Base-by-base conservation (phyloP, 768 basidiomycete genomes). In the Strobilomyces confusus region DNA sequence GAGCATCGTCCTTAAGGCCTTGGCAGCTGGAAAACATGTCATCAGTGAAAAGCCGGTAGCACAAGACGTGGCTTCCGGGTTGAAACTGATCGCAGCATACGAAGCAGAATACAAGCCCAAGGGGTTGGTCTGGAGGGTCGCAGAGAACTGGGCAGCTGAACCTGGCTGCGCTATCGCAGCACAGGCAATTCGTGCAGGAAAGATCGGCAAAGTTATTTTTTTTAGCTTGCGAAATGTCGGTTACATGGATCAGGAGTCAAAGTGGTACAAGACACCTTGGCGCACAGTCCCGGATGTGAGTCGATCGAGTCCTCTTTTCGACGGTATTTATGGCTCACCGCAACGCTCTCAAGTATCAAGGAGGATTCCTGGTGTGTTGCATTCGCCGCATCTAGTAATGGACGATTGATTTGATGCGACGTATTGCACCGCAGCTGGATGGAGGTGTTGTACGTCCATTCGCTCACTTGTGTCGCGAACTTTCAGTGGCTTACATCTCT, bases 21-120 rank as follows among this genome's bases (percentile, higher is more conserved):
- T 87, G 34, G 79, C 74, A 1, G 87, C 89, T 3, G 89, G 92
- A 25, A 95, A 95, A 72, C 89, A 94, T 64, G 90, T 95, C 45
- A 65, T 94, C 55, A 87, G 86, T 68, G 92, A 95, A 75, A 95
- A 95, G 64, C 93, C 93, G 7, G 78, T 93, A 14, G 89, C 83
- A 4, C 76, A 83, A 38, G 84, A 87, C 61, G 81, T 92, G 42
- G 75, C 76, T 26, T 71, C 73, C 3, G 92, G 87, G 0, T 69
- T 81, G 43, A 73, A 74, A 55, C 75, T 93, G 45, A 84, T 94
- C 65, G 73, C 78, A 33, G 75, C 73, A 36, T 94, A 90, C 68
- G 80, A 88, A 58, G 66, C 69, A 49, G 71, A 75, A 46, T 91
- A 82, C 72, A 82, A 81, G 66, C 74, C 77, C 11, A 84, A 84